phyloP scores from a whole-genome alignment of 257 asterid species.

The Solanum virginianum region DNA sequence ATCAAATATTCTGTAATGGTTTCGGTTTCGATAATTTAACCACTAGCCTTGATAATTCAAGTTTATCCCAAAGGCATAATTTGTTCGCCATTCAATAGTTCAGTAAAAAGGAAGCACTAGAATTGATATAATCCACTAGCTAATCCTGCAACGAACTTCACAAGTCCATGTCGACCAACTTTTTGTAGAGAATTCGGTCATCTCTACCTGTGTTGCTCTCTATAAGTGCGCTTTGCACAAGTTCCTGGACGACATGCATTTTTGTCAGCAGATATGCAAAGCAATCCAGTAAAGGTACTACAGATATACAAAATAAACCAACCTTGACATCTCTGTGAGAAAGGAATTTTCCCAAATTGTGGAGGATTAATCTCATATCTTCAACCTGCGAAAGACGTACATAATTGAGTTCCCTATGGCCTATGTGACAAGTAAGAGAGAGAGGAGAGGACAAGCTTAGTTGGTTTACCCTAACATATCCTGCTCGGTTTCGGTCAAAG shows the following conservation, averaged over 20 bases:
- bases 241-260: conserved; percentile 32
- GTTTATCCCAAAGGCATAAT: background rate
- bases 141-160: background rate
- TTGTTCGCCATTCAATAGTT: background rate
- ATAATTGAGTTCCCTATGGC: background rate
- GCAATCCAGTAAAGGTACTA: background rate
- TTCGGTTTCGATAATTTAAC: background rate
- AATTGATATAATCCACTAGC: background rate
- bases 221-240: conserved; percentile 79
- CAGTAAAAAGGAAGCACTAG: background rate
- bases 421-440: background rate
- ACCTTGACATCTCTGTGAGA: conserved; percentile 92
- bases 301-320: background rate
- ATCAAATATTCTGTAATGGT: background rate
- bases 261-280: background rate
- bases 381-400: conserved; percentile 49
- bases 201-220: conserved; percentile 77
- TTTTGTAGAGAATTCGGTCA: conserved; percentile 66
- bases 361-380: conserved; percentile 78
- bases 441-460: background rate
- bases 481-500: conserved; percentile 85
- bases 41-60: background rate
- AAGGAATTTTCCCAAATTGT: conserved; percentile 74
- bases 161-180: conserved; percentile 46
- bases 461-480: conserved; percentile 58